A percentile compares a stretch with the other conserved stretches of the same genome.
phyloP scores from a whole-genome alignment of 2,329 filamentous ascomycete genomes.

The Aureobasidium sp. region DNA sequence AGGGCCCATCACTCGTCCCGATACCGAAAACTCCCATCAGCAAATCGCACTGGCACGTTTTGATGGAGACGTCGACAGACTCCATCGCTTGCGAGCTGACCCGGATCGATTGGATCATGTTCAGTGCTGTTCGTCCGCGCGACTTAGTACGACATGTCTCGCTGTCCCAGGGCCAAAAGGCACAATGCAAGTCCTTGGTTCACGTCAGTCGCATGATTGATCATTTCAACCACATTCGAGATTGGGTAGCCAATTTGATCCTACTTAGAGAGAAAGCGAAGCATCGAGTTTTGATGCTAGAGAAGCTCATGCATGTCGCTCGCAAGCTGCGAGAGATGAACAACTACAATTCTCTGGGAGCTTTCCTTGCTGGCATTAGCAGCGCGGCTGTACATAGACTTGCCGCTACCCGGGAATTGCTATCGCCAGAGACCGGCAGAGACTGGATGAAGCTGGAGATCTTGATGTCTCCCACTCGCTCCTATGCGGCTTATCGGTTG shows the following conservation, averaged over 20 bases:
- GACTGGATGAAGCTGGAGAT: slow-evolving; percentile 83
- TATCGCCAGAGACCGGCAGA: slow-evolving; percentile 66
- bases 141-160: slow-evolving; percentile 91
- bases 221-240: slow-evolving; percentile 60
- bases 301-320: slow-evolving; percentile 93
- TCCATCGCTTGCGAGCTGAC: slow-evolving; percentile 87
- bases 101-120: slow-evolving; percentile 96
- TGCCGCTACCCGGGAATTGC: slow-evolving; percentile 67
- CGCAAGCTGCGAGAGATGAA: slow-evolving; percentile 78
- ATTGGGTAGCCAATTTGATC: slow-evolving; percentile 48
- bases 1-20: slow-evolving; percentile 66
- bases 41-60: slow-evolving; percentile 81
- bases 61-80: slow-evolving; percentile 81
- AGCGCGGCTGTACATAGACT: slow-evolving; percentile 80
- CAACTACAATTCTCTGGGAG: slow-evolving; percentile 96
- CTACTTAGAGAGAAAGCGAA: slow-evolving; percentile 92
- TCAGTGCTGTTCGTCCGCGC: slow-evolving; percentile 85
- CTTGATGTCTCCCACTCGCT: slow-evolving; percentile 88
- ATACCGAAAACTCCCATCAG: slow-evolving; percentile 62
- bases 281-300: slow-evolving; percentile 81
- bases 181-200: slow-evolving; percentile 56
- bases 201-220: slow-evolving; percentile 93
- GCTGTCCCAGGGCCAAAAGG: slow-evolving; percentile 52
- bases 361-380: slow-evolving; percentile 87
- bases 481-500: slow-evolving; percentile 89